These are phyloP conservation scores for Pistacia vera DNA, from an alignment of 345 rosid species.

Conservation along the genomic window DNA sequence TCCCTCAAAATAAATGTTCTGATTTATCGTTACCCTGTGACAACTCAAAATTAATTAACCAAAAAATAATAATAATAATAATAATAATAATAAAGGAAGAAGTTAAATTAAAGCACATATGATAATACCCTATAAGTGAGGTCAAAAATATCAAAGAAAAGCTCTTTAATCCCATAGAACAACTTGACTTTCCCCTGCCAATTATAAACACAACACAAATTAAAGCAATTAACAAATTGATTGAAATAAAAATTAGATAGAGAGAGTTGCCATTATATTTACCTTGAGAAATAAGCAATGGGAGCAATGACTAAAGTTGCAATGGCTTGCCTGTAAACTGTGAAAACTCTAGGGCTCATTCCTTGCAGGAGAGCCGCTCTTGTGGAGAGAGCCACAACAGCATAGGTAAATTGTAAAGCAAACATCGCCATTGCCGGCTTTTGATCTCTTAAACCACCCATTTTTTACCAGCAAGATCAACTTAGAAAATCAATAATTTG, in stretches of 20 bases:
- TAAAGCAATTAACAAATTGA: too few relatives aligned
- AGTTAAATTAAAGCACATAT: background rate
- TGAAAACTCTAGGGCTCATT: constrained; percentile 42
- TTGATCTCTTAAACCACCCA: constrained; percentile 27
- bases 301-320: constrained; percentile 43
- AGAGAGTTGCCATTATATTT: too few relatives aligned
- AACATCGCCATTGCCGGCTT: constrained; percentile 44
- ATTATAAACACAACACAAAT: background rate
- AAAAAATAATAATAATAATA: too few relatives aligned
- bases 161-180: constrained; percentile 37
- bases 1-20: constrained; percentile 41
- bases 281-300: constrained; percentile 37
- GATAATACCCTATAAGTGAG: constrained; percentile 44
- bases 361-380: constrained; percentile 47
- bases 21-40: constrained; percentile 43
- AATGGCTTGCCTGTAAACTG: constrained; percentile 44
- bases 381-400: constrained; percentile 29
- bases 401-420: constrained; percentile 36
- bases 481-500: too few relatives aligned
- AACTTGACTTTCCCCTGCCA: constrained; percentile 28
- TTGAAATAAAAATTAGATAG: too few relatives aligned
- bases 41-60: background rate
- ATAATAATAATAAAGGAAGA: background rate
- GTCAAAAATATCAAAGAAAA: constrained; percentile 38
- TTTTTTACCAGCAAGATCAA: background rate